phyloP scores from a whole-genome alignment of 129 eudicot genomes.

The Cynara cardunculus region DNA sequence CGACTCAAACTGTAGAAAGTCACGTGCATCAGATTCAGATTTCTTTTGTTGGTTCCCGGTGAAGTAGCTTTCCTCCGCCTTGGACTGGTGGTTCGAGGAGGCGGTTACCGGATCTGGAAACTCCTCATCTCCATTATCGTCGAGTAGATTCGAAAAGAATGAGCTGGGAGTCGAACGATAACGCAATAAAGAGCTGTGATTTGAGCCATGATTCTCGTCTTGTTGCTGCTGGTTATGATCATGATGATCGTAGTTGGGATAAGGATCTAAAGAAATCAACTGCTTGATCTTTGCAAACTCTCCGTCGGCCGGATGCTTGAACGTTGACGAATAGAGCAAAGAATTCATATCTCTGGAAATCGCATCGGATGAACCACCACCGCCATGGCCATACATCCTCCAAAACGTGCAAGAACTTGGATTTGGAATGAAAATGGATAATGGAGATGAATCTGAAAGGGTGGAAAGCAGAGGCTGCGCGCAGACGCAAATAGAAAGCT shows the following conservation, averaged over 20 bases:
- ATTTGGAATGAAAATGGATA: constrained; percentile 6
- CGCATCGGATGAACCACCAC: constrained; percentile 36
- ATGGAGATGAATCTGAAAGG: constrained; percentile 20
- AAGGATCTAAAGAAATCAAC: constrained; percentile 41
- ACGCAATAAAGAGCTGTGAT: constrained; percentile 29
- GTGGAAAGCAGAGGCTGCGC: constrained; percentile 23
- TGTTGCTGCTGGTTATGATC: not conserved
- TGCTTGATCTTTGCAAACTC: constrained; percentile 46
- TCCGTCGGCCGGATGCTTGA: constrained; percentile 41
- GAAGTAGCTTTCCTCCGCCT: constrained; percentile 29
- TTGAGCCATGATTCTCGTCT: not conserved
- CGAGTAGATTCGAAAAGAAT: constrained; percentile 45
- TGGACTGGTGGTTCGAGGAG: constrained; percentile 25
- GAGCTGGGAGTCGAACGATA: constrained; percentile 76
- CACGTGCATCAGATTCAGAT: constrained; percentile 28
- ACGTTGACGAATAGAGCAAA: constrained; percentile 36
- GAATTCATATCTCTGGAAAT: constrained; percentile 54
- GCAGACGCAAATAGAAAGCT: constrained; percentile 26
- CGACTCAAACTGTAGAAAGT: constrained; percentile 19
- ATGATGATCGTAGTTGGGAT: constrained; percentile 13
- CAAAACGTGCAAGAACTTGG: not conserved
- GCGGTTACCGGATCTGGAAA: constrained; percentile 20
- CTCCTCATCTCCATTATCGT: constrained; percentile 25
- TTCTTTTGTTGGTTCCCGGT: not conserved
- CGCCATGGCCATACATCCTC: constrained; percentile 37